phyloP scores from a whole-genome alignment of 768 basidiomycete genomes.

The Favolaschia claudopus region DNA sequence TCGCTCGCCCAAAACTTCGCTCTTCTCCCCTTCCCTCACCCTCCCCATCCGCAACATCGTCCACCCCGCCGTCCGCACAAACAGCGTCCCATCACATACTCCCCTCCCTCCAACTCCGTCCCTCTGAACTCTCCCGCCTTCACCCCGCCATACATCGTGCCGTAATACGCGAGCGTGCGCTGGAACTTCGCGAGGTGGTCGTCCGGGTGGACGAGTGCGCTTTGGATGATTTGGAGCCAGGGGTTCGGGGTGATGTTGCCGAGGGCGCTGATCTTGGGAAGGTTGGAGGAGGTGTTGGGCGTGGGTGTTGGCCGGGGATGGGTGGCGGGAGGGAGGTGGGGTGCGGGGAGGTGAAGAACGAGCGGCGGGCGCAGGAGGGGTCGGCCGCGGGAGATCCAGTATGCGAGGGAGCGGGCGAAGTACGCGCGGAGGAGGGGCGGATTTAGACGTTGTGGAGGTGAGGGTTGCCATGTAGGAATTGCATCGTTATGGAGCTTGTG shows the following conservation, averaged over 20 bases:
- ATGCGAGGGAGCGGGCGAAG: constrained; percentile 56
- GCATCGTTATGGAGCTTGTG: constrained; percentile 70
- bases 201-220: constrained; percentile 62
- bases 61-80: constrained; percentile 11
- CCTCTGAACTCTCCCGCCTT: neutral
- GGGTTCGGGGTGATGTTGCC: constrained; percentile 55
- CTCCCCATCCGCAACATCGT: constrained; percentile 12
- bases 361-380: constrained; percentile 58
- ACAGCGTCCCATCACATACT: constrained; percentile 12
- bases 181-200: constrained; percentile 48
- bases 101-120: constrained; percentile 8
- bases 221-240: constrained; percentile 66
- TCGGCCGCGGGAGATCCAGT: constrained; percentile 67
- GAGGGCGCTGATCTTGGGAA: constrained; percentile 40
- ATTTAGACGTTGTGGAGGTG: constrained; percentile 49
- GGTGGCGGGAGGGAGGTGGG: no score
- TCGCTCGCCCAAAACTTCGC: constrained; percentile 9
- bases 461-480: constrained; percentile 53
- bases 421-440: constrained; percentile 65
- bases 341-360: constrained; percentile 54
- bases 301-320: constrained; percentile 31
- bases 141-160: constrained; percentile 5
- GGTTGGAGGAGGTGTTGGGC: constrained; percentile 31
- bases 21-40: constrained; percentile 10
- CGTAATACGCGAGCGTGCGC: constrained; percentile 14